Evolutionary conservation across 805 yeast species (phyloP).

Genomic region (Sugiyamaella valdiviana): DNA sequence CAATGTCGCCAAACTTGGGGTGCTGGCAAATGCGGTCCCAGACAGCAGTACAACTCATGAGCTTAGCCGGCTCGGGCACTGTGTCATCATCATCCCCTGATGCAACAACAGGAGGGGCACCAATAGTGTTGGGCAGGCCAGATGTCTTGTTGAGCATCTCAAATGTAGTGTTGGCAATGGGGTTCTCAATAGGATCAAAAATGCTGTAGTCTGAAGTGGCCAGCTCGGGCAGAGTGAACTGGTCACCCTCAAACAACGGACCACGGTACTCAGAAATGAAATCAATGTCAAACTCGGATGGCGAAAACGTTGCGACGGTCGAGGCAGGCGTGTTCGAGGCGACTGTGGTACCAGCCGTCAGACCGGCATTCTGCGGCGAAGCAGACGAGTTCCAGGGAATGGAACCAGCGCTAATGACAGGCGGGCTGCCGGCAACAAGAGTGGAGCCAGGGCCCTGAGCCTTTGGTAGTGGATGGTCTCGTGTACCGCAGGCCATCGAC

Average conservation of each 20-base stretch:
- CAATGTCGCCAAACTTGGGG: slow-evolving; percentile 88
- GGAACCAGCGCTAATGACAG: slow-evolving; percentile 19
- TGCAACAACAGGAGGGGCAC: slow-evolving; percentile 1
- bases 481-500: slow-evolving; percentile 78
- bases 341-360: not conserved
- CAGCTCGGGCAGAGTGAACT: slow-evolving; percentile 29
- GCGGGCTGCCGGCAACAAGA: slow-evolving; percentile 5
- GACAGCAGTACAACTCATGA: slow-evolving; percentile 76
- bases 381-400: slow-evolving; percentile 15
- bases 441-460: slow-evolving; percentile 11
- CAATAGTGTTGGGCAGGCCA: not conserved
- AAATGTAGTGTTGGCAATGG: slow-evolving; percentile 18
- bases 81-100: slow-evolving; percentile 22
- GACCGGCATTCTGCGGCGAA: slow-evolving; percentile 1
- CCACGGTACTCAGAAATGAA: slow-evolving; percentile 24
- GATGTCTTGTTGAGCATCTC: slow-evolving; percentile 10
- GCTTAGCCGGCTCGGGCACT: slow-evolving; percentile 29
- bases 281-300: slow-evolving; percentile 27
- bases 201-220: slow-evolving; percentile 30
- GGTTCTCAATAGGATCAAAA: slow-evolving; percentile 33
- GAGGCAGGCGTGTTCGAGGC: slow-evolving; percentile 4
- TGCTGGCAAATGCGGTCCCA: slow-evolving; percentile 96
- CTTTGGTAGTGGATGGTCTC: slow-evolving; percentile 55
- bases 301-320: slow-evolving; percentile 19
- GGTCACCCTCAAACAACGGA: slow-evolving; percentile 32